A percentile compares a stretch with the other conserved stretches of the same genome.
These are phyloP conservation scores for Grosmannia huntii DNA, from an alignment of 2,329 filamentous ascomycete genomes.

Conservation along the genomic window DNA sequence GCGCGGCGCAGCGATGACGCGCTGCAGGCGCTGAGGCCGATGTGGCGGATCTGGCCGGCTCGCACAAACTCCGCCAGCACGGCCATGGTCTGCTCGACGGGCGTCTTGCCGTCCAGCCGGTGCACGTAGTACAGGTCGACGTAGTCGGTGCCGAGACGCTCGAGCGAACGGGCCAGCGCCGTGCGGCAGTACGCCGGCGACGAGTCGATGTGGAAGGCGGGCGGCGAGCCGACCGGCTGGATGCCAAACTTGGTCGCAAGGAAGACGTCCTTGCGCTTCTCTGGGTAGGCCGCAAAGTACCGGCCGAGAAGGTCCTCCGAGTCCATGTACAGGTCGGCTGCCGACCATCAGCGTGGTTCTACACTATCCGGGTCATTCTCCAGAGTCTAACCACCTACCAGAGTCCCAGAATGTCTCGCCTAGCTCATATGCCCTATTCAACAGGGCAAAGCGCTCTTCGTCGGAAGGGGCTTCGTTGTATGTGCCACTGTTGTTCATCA, in stretches of 20 bases:
- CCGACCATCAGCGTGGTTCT: neutral
- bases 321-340: constrained; percentile 9
- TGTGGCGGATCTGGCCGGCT: constrained; percentile 22
- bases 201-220: constrained; percentile 16
- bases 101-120: constrained; percentile 30
- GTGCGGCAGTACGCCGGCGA: constrained; percentile 17
- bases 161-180: constrained; percentile 26
- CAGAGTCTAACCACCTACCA: neutral
- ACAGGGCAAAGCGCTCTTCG: constrained; percentile 6
- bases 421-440: constrained; percentile 7
- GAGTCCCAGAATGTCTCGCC: constrained; percentile 6
- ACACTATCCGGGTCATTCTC: neutral
- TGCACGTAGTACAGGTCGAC: constrained; percentile 42
- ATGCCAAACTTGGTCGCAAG: constrained; percentile 36
- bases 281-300: constrained; percentile 27
- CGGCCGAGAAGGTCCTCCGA: constrained; percentile 28
- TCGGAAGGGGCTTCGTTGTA: constrained; percentile 2
- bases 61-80: constrained; percentile 31
- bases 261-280: constrained; percentile 34
- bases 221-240: constrained; percentile 5
- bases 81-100: constrained; percentile 32
- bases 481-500: constrained; percentile 5
- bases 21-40: constrained; percentile 33
- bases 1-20: constrained; percentile 34
- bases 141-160: constrained; percentile 31